Evolutionary conservation across 176 grass and related monocot genomes (phyloP), one percentile per base, ranked within the genome.

Genomic region (Rhipidocladum racemiflorum): DNA sequence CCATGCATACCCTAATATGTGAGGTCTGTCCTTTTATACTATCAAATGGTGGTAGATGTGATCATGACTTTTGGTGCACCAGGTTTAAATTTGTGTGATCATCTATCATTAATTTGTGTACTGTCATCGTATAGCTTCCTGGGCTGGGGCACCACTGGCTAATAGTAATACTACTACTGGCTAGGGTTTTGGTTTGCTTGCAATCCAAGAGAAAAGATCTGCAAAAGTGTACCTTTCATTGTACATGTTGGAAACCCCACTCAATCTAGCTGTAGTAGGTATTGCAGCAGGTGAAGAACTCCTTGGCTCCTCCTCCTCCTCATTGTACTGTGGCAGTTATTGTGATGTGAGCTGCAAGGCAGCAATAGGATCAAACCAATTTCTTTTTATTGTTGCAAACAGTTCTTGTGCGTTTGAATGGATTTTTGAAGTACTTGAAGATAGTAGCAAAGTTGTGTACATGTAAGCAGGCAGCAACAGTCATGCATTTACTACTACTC

Each of bases 211-310:
- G 70, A 70, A 81, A 38, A 89, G 55, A 40, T 24, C 61, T 81
- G 82, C 43, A 7, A 39, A 75, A 15, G 62, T 14, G 70, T 55
- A 81, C 77, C 38, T 28, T 55, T 35, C 76, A 44, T 55, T 64
- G 45, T 71, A 55, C 72, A 45, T 82, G 44, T 82, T 82, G 79
- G 79, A 83, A 87, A 87, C 86, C 65, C 65, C 79, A 83, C 80
- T 83, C 72, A 46, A 83, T 83, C 86, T 88, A 70, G 39, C 59
- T 68, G 83, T 14, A 11, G 16, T 35, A 64, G 76, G 76, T 61
- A 18, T 61, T 60, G 78, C 25, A 68, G 78, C 49, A 51, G 61
- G 5, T 45, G 36, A 14, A 12, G 46, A 49, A 12, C 23, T 27
- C n/a, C 23, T 3, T 59, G 23, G 55, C 55, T 23, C 38, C 68